Base-by-base conservation (phyloP, 2,329 filamentous ascomycete species). In the Cytospora piceae region DNA sequence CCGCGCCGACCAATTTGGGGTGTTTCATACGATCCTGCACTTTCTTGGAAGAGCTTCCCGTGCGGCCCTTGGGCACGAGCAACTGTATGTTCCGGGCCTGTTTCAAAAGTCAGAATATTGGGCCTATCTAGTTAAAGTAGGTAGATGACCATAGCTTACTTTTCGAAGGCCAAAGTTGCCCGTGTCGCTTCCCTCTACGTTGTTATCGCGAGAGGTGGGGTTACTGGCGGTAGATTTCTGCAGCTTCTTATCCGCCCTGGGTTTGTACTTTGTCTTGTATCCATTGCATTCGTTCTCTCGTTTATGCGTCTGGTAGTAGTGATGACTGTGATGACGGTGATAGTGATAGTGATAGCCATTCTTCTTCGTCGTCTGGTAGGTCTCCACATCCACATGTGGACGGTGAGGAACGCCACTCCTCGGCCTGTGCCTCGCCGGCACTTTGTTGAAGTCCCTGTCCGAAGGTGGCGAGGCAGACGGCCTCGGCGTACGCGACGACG, bases 361-460 rank as follows among this genome's bases (percentile, higher is more conserved):
- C 64, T 68, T 60, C 59, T 65, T 69, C 39, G 67, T 54, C 58
- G 70, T 60, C 34, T 66, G 62, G 42, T 58, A 61, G n/a, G 32
- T 42, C 66, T 72, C 69, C 65, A 76, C 76, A 72, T 80, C 76
- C 73, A 80, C 69, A 75, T 80, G 78, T 64, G 78, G 67, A 66
- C 69, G 73, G 62, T 83, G 81, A 81, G 83, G 83, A 83, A 76
- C 76, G 74, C 77, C 77, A 79, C 78, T 80, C 76, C 77, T 78
- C 74, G 73, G 76, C 74, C 70, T 77, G 73, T 67, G 71, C 65
- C 73, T 73, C 69, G 76, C 74, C 75, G 65, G 72, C 68, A 73
- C 71, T 66, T 69, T 71, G 72, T 73, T 74, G 71, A 20, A 58
- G 49, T 61, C 71, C 72, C 57, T 57, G 42, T 17, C 69, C 68